These are phyloP conservation scores for Vigna angularis DNA, from an alignment of 306 rosid species.

Conservation along the genomic window DNA sequence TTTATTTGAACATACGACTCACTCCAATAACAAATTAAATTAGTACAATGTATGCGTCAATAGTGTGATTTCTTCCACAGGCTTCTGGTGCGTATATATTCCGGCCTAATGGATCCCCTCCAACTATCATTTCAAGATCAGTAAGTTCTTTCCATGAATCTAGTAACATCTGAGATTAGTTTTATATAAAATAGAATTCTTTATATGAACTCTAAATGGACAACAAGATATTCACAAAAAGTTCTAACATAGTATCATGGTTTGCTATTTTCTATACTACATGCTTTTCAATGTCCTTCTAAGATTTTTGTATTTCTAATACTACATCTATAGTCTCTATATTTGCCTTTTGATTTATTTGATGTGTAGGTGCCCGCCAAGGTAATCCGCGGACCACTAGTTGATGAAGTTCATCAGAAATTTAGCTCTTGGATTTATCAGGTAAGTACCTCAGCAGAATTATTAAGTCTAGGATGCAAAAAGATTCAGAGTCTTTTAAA, in stretches of 20 bases:
- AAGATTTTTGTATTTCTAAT: background rate
- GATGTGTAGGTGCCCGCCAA: conserved; percentile 62
- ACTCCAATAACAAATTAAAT: conserved; percentile 25
- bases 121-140: conserved; percentile 75
- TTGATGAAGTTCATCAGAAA: conserved; percentile 78
- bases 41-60: conserved; percentile 20
- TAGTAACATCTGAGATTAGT: conserved; percentile 11
- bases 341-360: conserved; percentile 2
- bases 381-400: conserved; percentile 70
- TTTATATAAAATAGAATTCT: conserved; percentile 8
- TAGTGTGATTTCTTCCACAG: conserved; percentile 46
- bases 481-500: background rate
- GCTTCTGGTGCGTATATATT: conserved; percentile 91
- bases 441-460: conserved; percentile 52
- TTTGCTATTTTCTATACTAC: conserved; percentile 21
- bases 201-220: conserved; percentile 3
- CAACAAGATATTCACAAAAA: background rate
- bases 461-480: conserved; percentile 24
- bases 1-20: conserved; percentile 26
- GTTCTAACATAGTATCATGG: background rate
- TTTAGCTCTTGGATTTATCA: conserved; percentile 87
- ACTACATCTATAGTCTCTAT: background rate
- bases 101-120: conserved; percentile 73
- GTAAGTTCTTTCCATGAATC: conserved; percentile 55
- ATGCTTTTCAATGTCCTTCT: background rate